phyloP scores from a whole-genome alignment of 352 stramenopile species.

The Globisporangium splendens region DNA sequence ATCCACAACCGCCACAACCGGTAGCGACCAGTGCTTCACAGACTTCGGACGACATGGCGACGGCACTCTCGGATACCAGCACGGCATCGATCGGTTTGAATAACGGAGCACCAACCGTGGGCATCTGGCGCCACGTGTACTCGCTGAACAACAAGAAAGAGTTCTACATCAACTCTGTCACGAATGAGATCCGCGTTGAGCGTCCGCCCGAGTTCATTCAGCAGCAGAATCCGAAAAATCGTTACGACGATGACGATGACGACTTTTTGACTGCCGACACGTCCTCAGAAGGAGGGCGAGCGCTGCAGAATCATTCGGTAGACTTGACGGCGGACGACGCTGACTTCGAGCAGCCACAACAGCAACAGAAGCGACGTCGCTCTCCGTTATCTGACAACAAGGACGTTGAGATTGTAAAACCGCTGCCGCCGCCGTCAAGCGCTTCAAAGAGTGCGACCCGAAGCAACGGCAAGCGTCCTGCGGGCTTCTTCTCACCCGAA shows the following conservation, averaged over 20 bases:
- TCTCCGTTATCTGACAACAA: neutral
- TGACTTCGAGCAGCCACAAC: conserved; percentile 6
- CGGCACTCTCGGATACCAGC: neutral
- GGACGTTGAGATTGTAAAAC: conserved; percentile 9
- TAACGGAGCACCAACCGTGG: conserved; percentile 15
- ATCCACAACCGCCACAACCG: conserved; percentile 27
- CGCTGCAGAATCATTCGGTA: conserved; percentile 4
- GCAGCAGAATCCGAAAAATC: conserved; percentile 52
- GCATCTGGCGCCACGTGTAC: conserved; percentile 71
- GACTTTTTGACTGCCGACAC: conserved; percentile 14
- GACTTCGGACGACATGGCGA: conserved; percentile 8
- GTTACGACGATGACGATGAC: conserved; percentile 39
- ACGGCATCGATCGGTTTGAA: conserved; percentile 8
- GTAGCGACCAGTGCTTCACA: conserved; percentile 6
- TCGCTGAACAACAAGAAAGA: conserved; percentile 53
- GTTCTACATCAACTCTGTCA: conserved; percentile 79
- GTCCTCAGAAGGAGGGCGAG: conserved; percentile 14
- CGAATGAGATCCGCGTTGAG: conserved; percentile 68
- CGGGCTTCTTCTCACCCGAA: conserved; percentile 39
- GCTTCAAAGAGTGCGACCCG: conserved; percentile 24
- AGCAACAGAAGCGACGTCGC: neutral
- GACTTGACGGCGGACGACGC: conserved; percentile 10
- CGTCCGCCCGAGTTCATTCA: conserved; percentile 43
- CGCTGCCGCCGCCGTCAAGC: conserved; percentile 17
- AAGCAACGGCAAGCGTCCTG: conserved; percentile 27